Base-by-base conservation (phyloP, 768 basidiomycete species). In the Podaxis rugospora region DNA sequence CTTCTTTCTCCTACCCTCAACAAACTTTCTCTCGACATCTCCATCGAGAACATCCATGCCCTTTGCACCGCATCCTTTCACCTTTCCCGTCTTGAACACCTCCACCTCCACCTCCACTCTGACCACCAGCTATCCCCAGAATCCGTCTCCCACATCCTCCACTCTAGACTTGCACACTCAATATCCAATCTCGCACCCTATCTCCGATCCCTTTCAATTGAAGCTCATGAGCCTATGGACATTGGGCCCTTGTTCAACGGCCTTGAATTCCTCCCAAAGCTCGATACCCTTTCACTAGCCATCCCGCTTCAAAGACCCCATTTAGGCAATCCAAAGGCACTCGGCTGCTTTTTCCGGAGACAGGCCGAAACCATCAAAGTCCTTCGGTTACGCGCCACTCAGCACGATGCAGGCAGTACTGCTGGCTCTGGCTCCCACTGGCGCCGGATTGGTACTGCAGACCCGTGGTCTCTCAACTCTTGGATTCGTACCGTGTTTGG, bases 181-280 rank as follows among this genome's bases (percentile, higher is more conserved):
- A 73, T 80, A 44, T 73, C 69, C 44, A 70, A 71, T 16, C 70
- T 78, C 44, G 69, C 69, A 46, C 59, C 68, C 5, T 73, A 74
- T 10, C 72, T 80, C 51, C 73, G 73, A 44, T 72, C 70, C 11
- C 71, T 82, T 55, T 68, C 72, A 32, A 72, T 82, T 47, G 75
- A 76, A 57, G 68, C 77, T 3, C 79, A 78, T 73, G 77, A 79
- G 55, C 75, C 80, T 1, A 70, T 78, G n/a, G 76, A 80, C 59
- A 70, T 79, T 27, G 70, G 78, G 0, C 78, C 76, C 2, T 68
- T 81, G 54, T 78, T 82, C 63, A 65, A 62, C 46, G 65, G 74
- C 18, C 69, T 80, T 57, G 60, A 65, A 5, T 60, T 63, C 55
- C 63, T 80, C 6, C 70, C 76, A 14, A 65, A 50, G 36, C 72